phyloP scores from a whole-genome alignment of 2,329 filamentous ascomycete genomes.

The Aspergillus terreus region DNA sequence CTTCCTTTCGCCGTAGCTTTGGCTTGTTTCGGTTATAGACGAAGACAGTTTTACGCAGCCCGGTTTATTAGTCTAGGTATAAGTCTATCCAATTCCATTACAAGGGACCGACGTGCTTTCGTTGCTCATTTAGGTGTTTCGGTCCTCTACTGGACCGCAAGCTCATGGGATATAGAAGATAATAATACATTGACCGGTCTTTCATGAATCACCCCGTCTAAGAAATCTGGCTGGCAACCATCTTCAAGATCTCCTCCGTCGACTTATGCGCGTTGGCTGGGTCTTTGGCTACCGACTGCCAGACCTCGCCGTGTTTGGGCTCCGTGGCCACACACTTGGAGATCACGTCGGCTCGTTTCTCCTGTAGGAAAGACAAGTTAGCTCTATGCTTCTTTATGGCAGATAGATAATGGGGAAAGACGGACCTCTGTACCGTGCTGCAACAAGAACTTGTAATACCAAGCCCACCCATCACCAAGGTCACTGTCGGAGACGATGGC shows the following conservation, averaged over 20 bases:
- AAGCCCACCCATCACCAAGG: slow-evolving; percentile 90
- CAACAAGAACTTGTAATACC: slow-evolving; percentile 90
- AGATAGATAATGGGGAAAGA: slow-evolving; percentile 9
- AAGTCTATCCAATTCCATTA: background rate
- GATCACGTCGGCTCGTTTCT: slow-evolving; percentile 83
- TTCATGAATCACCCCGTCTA: background rate
- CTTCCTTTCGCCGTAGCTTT: background rate
- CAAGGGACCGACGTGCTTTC: background rate
- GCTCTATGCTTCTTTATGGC: background rate
- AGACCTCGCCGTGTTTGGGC: slow-evolving; percentile 87
- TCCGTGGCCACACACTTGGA: slow-evolving; percentile 77
- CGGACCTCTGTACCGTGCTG: slow-evolving; percentile 81
- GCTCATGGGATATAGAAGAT: background rate
- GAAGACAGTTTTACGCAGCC: background rate
- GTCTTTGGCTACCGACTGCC: slow-evolving; percentile 82
- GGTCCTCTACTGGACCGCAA: background rate
- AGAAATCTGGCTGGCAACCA: slow-evolving; percentile 57
- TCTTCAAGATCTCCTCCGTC: slow-evolving; percentile 75
- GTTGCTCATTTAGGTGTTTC: background rate
- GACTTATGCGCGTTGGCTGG: slow-evolving; percentile 72
- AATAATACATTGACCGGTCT: background rate
- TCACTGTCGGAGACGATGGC: slow-evolving; percentile 85
- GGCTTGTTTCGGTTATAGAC: background rate
- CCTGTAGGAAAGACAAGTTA: slow-evolving; percentile 38
- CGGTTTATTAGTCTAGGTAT: background rate